Conservation (phyloP, 371 early-diverging fungal species). For the Parasitella parasitica region DNA sequence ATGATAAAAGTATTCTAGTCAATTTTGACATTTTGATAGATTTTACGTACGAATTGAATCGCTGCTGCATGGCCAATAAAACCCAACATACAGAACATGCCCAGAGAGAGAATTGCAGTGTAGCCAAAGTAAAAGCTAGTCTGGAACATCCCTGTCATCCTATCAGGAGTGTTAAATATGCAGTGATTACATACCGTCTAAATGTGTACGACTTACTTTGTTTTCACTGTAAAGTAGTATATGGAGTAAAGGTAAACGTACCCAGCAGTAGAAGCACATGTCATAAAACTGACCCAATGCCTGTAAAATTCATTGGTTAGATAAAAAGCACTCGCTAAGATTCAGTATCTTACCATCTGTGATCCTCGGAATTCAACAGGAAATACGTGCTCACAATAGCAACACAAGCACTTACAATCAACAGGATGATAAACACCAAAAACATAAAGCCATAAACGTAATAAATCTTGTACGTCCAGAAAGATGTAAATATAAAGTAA, state of each 20-base stretch:
- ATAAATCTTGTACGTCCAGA: slow-evolving; percentile 84
- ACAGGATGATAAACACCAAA: slow-evolving; percentile 69
- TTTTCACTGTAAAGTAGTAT: slow-evolving; percentile 74
- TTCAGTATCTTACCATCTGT: slow-evolving; percentile 62
- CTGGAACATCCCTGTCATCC: slow-evolving; percentile 84
- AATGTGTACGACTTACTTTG: slow-evolving; percentile 55
- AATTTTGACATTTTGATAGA: slow-evolving; percentile 76
- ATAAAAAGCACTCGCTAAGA: background rate
- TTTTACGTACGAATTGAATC: slow-evolving; percentile 65
- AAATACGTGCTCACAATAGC: slow-evolving; percentile 81
- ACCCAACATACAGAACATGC: slow-evolving; percentile 69
- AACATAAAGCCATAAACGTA: slow-evolving; percentile 86
- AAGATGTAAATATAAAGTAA: slow-evolving; percentile 83
- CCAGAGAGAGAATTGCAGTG: slow-evolving; percentile 66
- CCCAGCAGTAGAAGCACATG: slow-evolving; percentile 74
- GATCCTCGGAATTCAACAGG: slow-evolving; percentile 81
- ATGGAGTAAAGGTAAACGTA: slow-evolving; percentile 82
- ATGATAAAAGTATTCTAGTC: slow-evolving; percentile 38
- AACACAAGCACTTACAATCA: slow-evolving; percentile 75
- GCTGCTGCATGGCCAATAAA: slow-evolving; percentile 67
- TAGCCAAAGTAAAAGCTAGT: slow-evolving; percentile 84
- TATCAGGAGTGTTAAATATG: slow-evolving; percentile 21
- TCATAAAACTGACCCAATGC: slow-evolving; percentile 83
- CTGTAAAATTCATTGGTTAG: slow-evolving; percentile 15
- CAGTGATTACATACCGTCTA: too few species aligned